Conservation (phyloP, 106 monocot genomes). For the Dendrobium chrysotoxum region DNA sequence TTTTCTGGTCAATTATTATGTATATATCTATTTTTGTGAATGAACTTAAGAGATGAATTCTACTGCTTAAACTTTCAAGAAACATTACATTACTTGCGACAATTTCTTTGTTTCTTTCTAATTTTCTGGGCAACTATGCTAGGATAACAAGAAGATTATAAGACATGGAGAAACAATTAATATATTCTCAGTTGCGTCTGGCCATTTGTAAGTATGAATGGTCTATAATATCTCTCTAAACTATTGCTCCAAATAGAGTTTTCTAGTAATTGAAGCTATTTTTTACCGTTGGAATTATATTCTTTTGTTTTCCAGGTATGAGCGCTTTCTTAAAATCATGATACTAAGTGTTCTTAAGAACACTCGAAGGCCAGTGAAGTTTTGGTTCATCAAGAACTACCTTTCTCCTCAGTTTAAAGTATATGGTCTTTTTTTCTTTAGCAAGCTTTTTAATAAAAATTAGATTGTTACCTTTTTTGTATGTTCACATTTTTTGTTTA, state of each 20-base stretch:
- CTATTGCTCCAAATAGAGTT: background rate
- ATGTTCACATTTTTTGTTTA: background rate
- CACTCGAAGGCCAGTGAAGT: slow-evolving; percentile 82
- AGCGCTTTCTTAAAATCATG: slow-evolving; percentile 97
- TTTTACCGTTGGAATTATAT: background rate
- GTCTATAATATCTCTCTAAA: slow-evolving; percentile 5
- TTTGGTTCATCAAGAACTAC: slow-evolving; percentile 99
- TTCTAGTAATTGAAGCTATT: background rate
- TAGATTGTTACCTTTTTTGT: background rate
- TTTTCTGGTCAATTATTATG: background rate
- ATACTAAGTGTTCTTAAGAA: slow-evolving; percentile 91
- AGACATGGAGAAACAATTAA: slow-evolving; percentile 87
- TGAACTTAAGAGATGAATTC: background rate
- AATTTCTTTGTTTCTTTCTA: background rate
- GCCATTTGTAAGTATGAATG: slow-evolving; percentile 70
- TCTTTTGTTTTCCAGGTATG: slow-evolving; percentile 58
- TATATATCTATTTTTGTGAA: background rate
- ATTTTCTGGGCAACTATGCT: background rate
- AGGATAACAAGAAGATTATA: slow-evolving; percentile 27
- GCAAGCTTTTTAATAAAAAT: background rate
- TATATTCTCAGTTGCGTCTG: slow-evolving; percentile 97
- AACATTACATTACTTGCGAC: background rate
- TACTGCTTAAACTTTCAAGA: background rate
- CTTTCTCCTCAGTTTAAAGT: slow-evolving; percentile 99
- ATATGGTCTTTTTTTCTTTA: background rate